Base-by-base conservation (phyloP, 805 yeast species). In the Pichia kluyveri region DNA sequence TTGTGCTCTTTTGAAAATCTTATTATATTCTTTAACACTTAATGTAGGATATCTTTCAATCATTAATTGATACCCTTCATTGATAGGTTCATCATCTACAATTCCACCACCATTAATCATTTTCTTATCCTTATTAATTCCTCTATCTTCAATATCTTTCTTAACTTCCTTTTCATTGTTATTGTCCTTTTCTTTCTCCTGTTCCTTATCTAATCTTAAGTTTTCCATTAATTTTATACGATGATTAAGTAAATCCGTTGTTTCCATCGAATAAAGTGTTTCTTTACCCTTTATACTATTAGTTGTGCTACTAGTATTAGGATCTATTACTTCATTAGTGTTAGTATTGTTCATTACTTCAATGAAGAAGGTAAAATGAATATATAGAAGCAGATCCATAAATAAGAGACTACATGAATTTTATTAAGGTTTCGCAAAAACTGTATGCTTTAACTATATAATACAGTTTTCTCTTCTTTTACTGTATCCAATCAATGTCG, bases 401-500 rank as follows among this genome's bases (percentile, higher is more conserved):
- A 23, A 23, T 5, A 19, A 19, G 23, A 19, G 23, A 19, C 23
- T 19, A 23, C 26, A 23, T 23, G 26, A 23, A 23, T 23, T 23
- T 23, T 5, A 2, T 3, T 19, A 23, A 4, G 6, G 5, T 23
- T 23, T 23, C 26, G 26, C 26, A 23, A 23, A 23, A 23, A 19
- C 23, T 19, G 23, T n/a, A n/a, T n/a, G n/a, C n/a, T n/a, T n/a
- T n/a, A n/a, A n/a, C n/a, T n/a, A n/a, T n/a, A n/a, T n/a, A n/a
- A n/a, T n/a, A n/a, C n/a, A n/a, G n/a, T n/a, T n/a, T n/a, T 30
- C 32, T 12, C 8, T 12, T 30, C 32, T 30, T 30, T 30, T 30
- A 12, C 14, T 30, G 14, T 19, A 30, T 5, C 26, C 7, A 23
- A 23, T 23, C 26, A 30, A 80, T 84, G 82, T 84, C 95, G n/a